Conservation (phyloP, 306 rosid genomes). For the Acacia crassicarpa region DNA sequence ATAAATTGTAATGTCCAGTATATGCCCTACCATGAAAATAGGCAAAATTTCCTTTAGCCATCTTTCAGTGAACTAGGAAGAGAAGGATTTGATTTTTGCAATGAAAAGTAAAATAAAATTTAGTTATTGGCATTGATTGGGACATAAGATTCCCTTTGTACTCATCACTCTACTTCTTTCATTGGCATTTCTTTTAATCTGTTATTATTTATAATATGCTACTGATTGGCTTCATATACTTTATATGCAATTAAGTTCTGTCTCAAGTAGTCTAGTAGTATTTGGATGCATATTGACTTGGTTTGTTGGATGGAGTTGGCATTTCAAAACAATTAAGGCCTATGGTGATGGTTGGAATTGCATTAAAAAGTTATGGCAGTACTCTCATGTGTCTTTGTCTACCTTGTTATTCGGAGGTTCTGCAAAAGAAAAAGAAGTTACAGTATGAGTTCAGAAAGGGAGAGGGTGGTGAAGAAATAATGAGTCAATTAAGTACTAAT, state of each 20-base stretch:
- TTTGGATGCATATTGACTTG: not conserved
- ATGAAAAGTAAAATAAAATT: not conserved
- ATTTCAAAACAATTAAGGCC: not conserved
- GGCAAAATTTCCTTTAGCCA: not conserved
- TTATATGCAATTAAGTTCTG: not conserved
- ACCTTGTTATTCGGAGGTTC: not conserved
- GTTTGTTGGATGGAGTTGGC: not conserved
- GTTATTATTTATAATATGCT: not conserved
- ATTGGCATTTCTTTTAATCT: not conserved
- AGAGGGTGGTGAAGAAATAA: too few relatives aligned
- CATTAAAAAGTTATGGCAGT: too few relatives aligned
- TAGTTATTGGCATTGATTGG: not conserved
- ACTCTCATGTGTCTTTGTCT: not conserved
- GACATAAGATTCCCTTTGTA: not conserved
- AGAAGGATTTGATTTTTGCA: not conserved
- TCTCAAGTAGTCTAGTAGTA: not conserved
- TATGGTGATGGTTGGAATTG: not conserved
- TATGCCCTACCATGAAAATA: slow-evolving; percentile 28
- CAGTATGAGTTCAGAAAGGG: not conserved
- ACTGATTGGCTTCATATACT: not conserved
- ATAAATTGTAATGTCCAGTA: slow-evolving; percentile 8
- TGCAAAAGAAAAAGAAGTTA: not conserved
- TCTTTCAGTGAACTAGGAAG: not conserved
- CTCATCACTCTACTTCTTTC: not conserved
- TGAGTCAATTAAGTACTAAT: too few relatives aligned